Percentiles rank a stretch among this genome's conserved stretches.
Evolutionary conservation across 169 alveolate species (phyloP).

Genomic region (Plasmodium berghei): DNA sequence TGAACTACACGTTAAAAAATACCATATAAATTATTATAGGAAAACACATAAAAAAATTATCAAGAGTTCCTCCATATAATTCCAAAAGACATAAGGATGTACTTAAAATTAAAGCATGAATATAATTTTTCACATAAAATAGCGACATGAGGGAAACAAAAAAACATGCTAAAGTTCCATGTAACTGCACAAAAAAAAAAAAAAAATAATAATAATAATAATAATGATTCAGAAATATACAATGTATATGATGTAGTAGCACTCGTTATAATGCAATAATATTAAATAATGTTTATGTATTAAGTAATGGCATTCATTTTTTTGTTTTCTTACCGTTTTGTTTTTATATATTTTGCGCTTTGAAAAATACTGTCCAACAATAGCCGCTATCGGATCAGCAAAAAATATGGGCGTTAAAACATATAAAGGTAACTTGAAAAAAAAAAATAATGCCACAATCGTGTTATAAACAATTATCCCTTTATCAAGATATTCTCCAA

Average conservation of each 20-base stretch:
- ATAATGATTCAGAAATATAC: background rate
- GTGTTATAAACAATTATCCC: conserved; percentile 48
- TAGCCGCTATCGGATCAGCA: conserved; percentile 73
- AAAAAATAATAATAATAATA: background rate
- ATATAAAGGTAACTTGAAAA: conserved; percentile 46
- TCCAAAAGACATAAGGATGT: conserved; percentile 25
- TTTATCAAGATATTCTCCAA: conserved; percentile 33
- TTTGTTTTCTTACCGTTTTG: conserved; percentile 33
- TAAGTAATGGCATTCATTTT: background rate
- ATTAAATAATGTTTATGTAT: background rate
- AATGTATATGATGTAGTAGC: background rate
- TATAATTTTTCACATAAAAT: conserved; percentile 20
- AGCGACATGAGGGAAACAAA: conserved; percentile 44
- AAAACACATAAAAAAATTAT: conserved; percentile 52
- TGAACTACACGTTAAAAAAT: conserved; percentile 33
- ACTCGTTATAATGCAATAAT: background rate
- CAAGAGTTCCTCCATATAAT: conserved; percentile 53
- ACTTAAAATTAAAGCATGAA: conserved; percentile 24
- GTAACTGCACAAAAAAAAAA: conserved; percentile 24
- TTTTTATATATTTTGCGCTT: conserved; percentile 26
- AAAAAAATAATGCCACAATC: conserved; percentile 52
- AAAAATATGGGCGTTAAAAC: conserved; percentile 62
- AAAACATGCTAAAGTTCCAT: conserved; percentile 52
- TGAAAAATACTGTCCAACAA: conserved; percentile 41
- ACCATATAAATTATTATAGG: conserved; percentile 62